Percentiles rank a stretch among this genome's conserved stretches.
Evolutionary conservation across 1,139 yeast species (phyloP).

Genomic region (Hyphopichia burtonii): DNA sequence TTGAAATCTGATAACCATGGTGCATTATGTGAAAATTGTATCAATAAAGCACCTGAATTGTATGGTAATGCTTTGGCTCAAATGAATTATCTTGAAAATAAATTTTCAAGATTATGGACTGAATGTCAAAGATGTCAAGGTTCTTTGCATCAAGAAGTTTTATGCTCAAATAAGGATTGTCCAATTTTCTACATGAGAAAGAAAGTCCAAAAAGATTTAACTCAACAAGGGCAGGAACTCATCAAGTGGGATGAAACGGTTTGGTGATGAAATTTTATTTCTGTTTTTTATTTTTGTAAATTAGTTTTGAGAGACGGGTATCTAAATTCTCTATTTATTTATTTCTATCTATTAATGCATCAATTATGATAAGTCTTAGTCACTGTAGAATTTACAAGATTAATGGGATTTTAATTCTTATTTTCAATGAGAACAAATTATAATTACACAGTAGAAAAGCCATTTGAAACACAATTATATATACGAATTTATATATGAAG

Average conservation of each 20-base stretch:
- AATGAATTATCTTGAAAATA: conserved; percentile 76
- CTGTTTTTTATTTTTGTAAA: background rate
- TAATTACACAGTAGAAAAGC: too few relatives aligned
- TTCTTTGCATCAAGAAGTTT: conserved; percentile 89
- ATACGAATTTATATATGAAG: too few relatives aligned
- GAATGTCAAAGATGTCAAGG: conserved; percentile 99
- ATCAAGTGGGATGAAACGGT: conserved; percentile 66
- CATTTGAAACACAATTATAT: too few relatives aligned
- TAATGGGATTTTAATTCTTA: too few relatives aligned
- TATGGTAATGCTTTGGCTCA: conserved; percentile 78
- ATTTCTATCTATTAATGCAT: background rate
- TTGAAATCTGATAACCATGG: conserved; percentile 65
- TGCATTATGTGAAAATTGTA: conserved; percentile 81
- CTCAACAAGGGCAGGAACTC: conserved; percentile 65
- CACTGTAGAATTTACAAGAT: too few relatives aligned
- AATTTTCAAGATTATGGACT: conserved; percentile 92
- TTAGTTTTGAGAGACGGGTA: background rate
- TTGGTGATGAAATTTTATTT: conserved; percentile 38
- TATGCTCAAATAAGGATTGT: conserved; percentile 94
- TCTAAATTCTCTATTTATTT: background rate
- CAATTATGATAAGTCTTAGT: background rate
- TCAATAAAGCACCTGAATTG: conserved; percentile 75
- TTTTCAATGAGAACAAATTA: too few relatives aligned
- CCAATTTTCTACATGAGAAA: conserved; percentile 97
- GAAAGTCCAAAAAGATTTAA: conserved; percentile 86